phyloP scores from a whole-genome alignment of 2,329 filamentous ascomycete species.

The Trichoderma oligosporum region DNA sequence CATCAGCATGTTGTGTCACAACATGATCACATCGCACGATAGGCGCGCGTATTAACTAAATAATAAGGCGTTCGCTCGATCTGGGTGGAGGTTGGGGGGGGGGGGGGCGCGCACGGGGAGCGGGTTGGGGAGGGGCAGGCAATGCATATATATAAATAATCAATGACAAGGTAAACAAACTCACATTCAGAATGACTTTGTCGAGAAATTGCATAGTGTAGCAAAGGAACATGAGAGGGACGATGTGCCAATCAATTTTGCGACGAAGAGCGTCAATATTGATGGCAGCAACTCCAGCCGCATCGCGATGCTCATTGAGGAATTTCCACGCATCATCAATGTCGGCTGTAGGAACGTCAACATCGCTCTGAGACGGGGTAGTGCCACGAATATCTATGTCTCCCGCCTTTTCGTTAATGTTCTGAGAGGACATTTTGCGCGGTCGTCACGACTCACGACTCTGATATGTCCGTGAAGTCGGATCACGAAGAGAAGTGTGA shows the following conservation, averaged over 20 bases:
- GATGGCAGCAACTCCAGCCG: conserved; percentile 32
- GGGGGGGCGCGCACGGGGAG: no score
- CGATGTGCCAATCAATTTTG: conserved; percentile 56
- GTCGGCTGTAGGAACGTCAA: conserved; percentile 14
- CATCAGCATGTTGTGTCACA: conserved; percentile 10
- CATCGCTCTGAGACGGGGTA: conserved; percentile 26
- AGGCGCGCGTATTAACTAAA: not conserved
- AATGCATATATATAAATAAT: not conserved
- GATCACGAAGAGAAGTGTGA: not conserved
- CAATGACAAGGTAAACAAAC: conserved; percentile 23
- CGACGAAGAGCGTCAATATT: conserved; percentile 47
- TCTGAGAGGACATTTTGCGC: conserved; percentile 25
- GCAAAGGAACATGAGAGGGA: conserved; percentile 59
- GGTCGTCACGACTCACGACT: not conserved
- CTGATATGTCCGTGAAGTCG: not conserved
- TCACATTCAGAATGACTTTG: conserved; percentile 60
- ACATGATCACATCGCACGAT: not conserved
- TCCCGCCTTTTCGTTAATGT: conserved; percentile 26
- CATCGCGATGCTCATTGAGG: conserved; percentile 41
- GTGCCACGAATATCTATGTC: conserved; percentile 22
- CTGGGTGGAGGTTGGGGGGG: conserved; percentile 3
- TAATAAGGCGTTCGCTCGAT: not conserved
- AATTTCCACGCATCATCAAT: conserved; percentile 47
- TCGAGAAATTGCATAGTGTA: conserved; percentile 63
- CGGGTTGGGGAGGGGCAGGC: no score